Conservation (phyloP, 495 filamentous ascomycete genomes). For the Trichoderma parareesei region DNA sequence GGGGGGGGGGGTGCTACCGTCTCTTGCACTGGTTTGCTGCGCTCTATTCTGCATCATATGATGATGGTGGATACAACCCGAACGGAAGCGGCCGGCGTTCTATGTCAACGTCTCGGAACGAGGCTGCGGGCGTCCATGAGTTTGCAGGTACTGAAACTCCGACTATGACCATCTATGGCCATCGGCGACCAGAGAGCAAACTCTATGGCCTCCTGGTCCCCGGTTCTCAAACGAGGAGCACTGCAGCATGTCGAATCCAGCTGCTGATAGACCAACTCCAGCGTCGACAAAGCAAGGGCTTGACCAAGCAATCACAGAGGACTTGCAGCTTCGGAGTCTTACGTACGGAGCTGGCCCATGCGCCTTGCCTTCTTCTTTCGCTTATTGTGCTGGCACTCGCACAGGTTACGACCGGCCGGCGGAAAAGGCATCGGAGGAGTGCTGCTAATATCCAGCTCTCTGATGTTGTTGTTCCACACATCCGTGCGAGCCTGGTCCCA, state of each 20-base stretch:
- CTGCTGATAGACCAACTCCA: not conserved
- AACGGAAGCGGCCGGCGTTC: not conserved
- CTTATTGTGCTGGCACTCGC: not conserved
- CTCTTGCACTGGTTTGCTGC: not conserved
- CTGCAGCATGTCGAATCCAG: not conserved
- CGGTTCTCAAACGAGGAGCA: not conserved
- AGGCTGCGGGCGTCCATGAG: not conserved
- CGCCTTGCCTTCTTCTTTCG: not conserved
- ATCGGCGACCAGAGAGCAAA: not conserved
- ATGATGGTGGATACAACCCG: not conserved
- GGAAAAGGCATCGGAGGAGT: conserved; percentile 2
- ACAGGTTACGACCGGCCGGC: not conserved
- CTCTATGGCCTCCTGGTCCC: not conserved
- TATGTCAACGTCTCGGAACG: not conserved
- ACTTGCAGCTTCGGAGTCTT: not conserved
- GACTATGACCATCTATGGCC: not conserved
- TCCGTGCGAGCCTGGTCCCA: not conserved
- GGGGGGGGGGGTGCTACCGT: not conserved
- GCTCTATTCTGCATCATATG: not conserved
- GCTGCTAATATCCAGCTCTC: not conserved
- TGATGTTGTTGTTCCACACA: not conserved
- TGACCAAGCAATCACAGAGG: not conserved
- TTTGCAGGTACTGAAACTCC: not conserved
- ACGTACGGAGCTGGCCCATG: not conserved
- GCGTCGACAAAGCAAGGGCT: not conserved